Evolutionary conservation across 2,329 filamentous ascomycete genomes (phyloP).

Genomic region (Tolypocladium amazonense): DNA sequence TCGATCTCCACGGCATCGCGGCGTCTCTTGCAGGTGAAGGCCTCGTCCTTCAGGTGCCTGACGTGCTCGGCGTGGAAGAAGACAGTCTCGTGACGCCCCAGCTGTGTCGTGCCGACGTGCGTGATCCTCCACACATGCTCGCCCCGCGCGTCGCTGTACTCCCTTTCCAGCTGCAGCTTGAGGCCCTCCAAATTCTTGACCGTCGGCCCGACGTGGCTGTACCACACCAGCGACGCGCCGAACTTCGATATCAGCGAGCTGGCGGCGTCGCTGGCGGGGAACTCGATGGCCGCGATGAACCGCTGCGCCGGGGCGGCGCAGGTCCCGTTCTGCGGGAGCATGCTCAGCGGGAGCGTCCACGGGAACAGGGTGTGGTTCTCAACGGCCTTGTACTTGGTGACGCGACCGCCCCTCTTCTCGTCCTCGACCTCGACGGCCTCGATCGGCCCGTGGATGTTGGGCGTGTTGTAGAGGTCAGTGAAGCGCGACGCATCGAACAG

Average conservation of each 20-base stretch:
- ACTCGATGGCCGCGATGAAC: constrained; percentile 58
- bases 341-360: constrained; percentile 73
- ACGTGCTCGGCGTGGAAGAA: constrained; percentile 69
- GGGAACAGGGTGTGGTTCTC: constrained; percentile 82
- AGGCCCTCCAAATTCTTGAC: constrained; percentile 44
- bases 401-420: constrained; percentile 29
- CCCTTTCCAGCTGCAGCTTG: constrained; percentile 56
- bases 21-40: constrained; percentile 72
- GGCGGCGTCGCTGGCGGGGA: constrained; percentile 35
- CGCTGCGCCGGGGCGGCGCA: constrained; percentile 63
- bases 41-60: constrained; percentile 67
- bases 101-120: constrained; percentile 66
- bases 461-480: constrained; percentile 69
- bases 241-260: constrained; percentile 21
- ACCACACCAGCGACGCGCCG: constrained; percentile 22
- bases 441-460: constrained; percentile 44
- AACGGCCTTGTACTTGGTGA: constrained; percentile 34
- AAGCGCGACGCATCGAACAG: constrained; percentile 84
- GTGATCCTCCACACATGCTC: constrained; percentile 58
- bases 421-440: constrained; percentile 31
- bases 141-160: constrained; percentile 32
- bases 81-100: constrained; percentile 82
- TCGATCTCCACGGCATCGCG: constrained; percentile 63
- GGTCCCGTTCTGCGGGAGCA: constrained; percentile 68
- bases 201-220: constrained; percentile 28